Base-by-base conservation (phyloP, 2,329 filamentous ascomycete genomes). In the Pseudogymnoascus sp. region DNA sequence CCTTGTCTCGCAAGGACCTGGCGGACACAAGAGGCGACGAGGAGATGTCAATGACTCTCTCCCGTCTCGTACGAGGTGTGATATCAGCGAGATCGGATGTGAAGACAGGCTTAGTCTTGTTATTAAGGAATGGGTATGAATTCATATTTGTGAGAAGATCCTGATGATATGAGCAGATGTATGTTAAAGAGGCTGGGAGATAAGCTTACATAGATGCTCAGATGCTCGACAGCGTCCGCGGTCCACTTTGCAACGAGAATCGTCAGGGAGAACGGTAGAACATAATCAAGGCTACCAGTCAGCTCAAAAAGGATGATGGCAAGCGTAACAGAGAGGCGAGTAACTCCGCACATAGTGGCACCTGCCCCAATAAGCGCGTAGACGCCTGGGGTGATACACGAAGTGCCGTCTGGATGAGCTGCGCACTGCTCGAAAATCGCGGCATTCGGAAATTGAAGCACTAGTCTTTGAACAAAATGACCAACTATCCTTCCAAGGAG, bases 201-300 rank as follows among this genome's bases (percentile, higher is more conserved):
- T 8, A 12, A 7, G 76, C 84, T 75, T 74, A 88, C 85, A 72
- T 97, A 97, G 64, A 99, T 97, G 73, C 91, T 96, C 60, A 91
- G 81, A 14, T 93, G 94, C 73, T 99, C 94, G 59, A 99, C 84
- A 3, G 91, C 92, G 74, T 97, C 94, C 0, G 94, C 92, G 0
- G 91, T 96, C 94, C 94, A 99, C 76, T 99, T 99, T n/a, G 93
- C 87, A 28, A 96, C 91, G 3, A 97, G 79, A 34, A 99, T 91
- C 0, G 90, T 88, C 7, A 99, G 77, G 0, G 92, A 97, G 73
- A 97, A 97, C 0, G 94, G 94, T 9, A 99, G 78, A 3, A 99
- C 94, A 69, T 97, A 95, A 72, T 97, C 90, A 57, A 97, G 79
- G 71, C 91, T 96, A 61, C 94, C 94, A 0, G 94, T 99, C 35